Conservation (phyloP, 257 asterid species). For the Haberlea rhodopensis region DNA sequence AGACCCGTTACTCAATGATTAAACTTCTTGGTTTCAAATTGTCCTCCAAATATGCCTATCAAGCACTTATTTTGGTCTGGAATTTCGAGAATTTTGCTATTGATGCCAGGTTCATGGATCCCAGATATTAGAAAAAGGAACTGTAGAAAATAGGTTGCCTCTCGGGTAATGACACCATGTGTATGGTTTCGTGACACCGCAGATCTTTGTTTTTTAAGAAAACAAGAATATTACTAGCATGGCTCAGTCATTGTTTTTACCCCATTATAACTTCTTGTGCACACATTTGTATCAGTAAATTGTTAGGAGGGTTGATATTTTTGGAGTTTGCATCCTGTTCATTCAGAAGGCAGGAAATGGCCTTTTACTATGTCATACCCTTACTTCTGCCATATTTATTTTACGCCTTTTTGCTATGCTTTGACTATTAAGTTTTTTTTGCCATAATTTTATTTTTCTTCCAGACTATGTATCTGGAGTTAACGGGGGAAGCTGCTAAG, state of each 20-base stretch:
- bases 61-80: no score
- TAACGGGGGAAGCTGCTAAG: constrained; percentile 43
- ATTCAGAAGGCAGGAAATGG: not conserved
- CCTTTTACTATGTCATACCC: not conserved
- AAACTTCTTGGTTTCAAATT: not conserved
- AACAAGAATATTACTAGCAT: not conserved
- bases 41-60: not conserved
- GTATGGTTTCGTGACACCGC: not conserved
- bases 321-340: not conserved
- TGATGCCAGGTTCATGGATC: not conserved
- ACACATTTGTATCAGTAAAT: not conserved
- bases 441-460: not conserved
- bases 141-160: not conserved
- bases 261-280: not conserved
- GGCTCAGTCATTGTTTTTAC: no score
- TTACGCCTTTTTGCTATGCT: not conserved
- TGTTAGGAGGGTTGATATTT: not conserved
- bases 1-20: not conserved
- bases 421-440: not conserved
- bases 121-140: not conserved
- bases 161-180: not conserved
- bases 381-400: not conserved
- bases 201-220: not conserved
- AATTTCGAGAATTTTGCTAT: no score
- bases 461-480: constrained; percentile 56